These are phyloP conservation scores for Arabidopsis arenosa DNA, from an alignment of 345 rosid species.

Conservation along the genomic window DNA sequence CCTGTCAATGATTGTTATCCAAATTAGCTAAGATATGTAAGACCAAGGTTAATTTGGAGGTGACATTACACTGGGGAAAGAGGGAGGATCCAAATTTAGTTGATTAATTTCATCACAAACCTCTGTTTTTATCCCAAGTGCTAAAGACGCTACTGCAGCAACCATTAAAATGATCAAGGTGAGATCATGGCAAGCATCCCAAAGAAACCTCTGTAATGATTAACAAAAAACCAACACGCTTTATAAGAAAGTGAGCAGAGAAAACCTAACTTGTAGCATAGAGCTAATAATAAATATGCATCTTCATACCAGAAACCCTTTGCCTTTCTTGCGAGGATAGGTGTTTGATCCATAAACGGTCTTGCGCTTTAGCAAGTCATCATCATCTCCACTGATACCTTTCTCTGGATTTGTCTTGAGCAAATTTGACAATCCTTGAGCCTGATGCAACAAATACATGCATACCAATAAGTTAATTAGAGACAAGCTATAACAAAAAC, in stretches of 20 bases:
- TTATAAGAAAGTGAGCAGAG: conserved; percentile 6
- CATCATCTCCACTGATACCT: conserved; percentile 80
- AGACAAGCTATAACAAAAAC: neutral
- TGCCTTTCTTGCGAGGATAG: conserved; percentile 90
- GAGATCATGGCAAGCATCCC: conserved; percentile 90
- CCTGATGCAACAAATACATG: conserved; percentile 50
- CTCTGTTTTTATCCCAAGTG: conserved; percentile 94
- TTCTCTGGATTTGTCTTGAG: conserved; percentile 70
- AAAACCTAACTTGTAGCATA: conserved; percentile 7
- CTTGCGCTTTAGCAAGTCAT: conserved; percentile 67
- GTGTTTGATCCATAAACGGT: conserved; percentile 82
- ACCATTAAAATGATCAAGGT: conserved; percentile 85
- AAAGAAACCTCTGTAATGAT: conserved; percentile 68
- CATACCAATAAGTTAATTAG: conserved; percentile 10
- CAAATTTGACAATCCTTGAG: conserved; percentile 62
- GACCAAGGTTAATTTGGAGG: neutral
- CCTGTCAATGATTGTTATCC: conserved; percentile 51
- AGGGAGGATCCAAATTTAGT: neutral
- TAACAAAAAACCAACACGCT: conserved; percentile 7
- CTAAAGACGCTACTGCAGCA: conserved; percentile 92
- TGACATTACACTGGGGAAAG: conserved; percentile 4
- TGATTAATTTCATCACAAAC: conserved; percentile 46
- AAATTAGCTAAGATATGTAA: neutral
- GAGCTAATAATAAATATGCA: neutral
- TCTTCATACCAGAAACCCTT: conserved; percentile 77